phyloP scores from a whole-genome alignment of 108 stramenopile genomes.

The Discostella pseudostelligera region DNA sequence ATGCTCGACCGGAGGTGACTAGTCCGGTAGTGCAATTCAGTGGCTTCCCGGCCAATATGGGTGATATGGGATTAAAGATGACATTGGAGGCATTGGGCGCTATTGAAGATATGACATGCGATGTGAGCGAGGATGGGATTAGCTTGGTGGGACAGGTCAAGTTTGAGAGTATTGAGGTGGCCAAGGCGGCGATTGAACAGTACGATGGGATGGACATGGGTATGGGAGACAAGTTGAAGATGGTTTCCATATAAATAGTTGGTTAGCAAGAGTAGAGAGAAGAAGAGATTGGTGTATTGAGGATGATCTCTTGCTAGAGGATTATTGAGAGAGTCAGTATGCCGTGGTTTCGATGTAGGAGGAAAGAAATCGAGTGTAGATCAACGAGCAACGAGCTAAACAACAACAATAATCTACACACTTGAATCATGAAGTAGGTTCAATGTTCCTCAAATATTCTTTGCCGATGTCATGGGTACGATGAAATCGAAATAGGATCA shows the following conservation, averaged over 20 bases:
- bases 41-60: conserved; percentile 89
- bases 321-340: too few relatives aligned
- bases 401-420: too few relatives aligned
- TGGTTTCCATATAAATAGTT: conserved; percentile 62
- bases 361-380: too few relatives aligned
- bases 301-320: not conserved
- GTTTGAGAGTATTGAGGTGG: conserved; percentile 77
- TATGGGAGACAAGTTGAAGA: conserved; percentile 70
- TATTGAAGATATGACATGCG: conserved; percentile 69
- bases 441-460: too few relatives aligned
- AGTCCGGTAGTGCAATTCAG: conserved; percentile 64
- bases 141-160: conserved; percentile 76
- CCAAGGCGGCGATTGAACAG: conserved; percentile 79
- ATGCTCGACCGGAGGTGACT: conserved; percentile 68
- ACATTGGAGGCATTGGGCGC: conserved; percentile 80
- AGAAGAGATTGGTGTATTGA: not conserved
- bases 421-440: too few relatives aligned
- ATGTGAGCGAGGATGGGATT: conserved; percentile 59
- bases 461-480: too few relatives aligned
- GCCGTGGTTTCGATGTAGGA: too few relatives aligned
- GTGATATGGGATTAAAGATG: conserved; percentile 73
- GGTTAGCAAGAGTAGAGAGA: not conserved
- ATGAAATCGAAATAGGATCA: too few relatives aligned
- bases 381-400: too few relatives aligned
- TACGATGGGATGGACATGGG: conserved; percentile 94